Base-by-base conservation (phyloP, 2,329 filamentous ascomycete species). In the Drechmeria coniospora region DNA sequence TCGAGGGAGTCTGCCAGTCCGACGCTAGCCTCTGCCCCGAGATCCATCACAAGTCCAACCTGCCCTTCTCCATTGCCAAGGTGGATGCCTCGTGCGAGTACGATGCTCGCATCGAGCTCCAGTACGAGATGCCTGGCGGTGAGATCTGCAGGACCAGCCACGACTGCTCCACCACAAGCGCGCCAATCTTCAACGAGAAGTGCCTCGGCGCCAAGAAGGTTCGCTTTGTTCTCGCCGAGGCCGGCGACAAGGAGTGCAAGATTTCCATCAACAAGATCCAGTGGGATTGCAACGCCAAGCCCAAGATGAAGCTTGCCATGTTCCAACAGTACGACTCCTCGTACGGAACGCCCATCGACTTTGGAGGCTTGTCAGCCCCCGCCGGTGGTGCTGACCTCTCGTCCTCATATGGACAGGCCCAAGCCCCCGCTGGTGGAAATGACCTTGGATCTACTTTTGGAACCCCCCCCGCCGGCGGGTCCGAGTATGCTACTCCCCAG, bases 121-220 rank as follows among this genome's bases (percentile, higher is more conserved):
- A 81, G 61, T 94, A 87, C 57, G 68, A 63, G 44, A 92, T 94
- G 83, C 67, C 73, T 2, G 81, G 87, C 50, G 80, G 80, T 41
- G 75, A 71, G 10, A 69, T 54, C 34, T 95, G 87, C 74, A 87
- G 79, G 60, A 78, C 92, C 44, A 73, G 70, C 36, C 61, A 68
- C 38, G 47, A 63, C 28, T 92, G 82, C 68, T 69, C 63, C 37
- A 59, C 65, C 30, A 59, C 64, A 11, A 81, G 81, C 43, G 75
- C 72, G 32, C 68, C 66, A 25, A 64, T 94, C 44, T 58, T 71
- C 56, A 94, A 94, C 68, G 71, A 62, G 35, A 83, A 94, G 65
- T 95, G 87, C 51, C 87, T 84, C 69, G 86, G 86, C 54, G 86
- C 87, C 38, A 82, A 68, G 49, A 74, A 72, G 32, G 83, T 94